These are phyloP conservation scores for Citrus hindsii DNA, from an alignment of 345 rosid species.

Conservation along the genomic window DNA sequence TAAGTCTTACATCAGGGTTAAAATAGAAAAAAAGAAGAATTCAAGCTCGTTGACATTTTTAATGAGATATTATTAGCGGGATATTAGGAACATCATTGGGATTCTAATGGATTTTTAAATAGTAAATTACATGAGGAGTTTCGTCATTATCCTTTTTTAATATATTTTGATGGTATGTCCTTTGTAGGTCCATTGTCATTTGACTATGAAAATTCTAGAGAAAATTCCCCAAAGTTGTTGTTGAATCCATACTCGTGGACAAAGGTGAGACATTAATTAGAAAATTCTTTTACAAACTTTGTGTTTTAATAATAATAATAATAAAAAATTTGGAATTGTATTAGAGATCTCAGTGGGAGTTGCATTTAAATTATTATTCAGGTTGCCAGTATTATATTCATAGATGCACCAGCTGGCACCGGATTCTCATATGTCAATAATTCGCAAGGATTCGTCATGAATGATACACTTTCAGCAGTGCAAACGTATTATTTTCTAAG, in stretches of 20 bases:
- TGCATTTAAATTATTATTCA: background rate
- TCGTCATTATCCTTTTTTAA: no score
- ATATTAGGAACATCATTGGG: no score
- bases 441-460: slow-evolving; percentile 10
- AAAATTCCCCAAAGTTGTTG: slow-evolving; percentile 4
- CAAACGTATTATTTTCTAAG: slow-evolving; percentile 24
- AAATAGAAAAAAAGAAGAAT: no score
- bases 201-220: slow-evolving; percentile 8
- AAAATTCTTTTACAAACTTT: no score
- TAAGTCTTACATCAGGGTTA: no score
- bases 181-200: slow-evolving; percentile 31
- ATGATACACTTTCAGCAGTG: slow-evolving; percentile 23
- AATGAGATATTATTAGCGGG: no score
- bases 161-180: background rate
- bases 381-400: slow-evolving; percentile 39
- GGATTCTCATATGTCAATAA: slow-evolving; percentile 40
- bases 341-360: background rate
- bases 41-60: no score
- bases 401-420: slow-evolving; percentile 42
- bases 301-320: no score
- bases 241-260: slow-evolving; percentile 35
- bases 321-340: no score
- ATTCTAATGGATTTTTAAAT: no score
- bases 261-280: slow-evolving; percentile 14
- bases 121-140: no score